phyloP scores from a whole-genome alignment of 495 filamentous ascomycete species.

The Neurospora sp. region DNA sequence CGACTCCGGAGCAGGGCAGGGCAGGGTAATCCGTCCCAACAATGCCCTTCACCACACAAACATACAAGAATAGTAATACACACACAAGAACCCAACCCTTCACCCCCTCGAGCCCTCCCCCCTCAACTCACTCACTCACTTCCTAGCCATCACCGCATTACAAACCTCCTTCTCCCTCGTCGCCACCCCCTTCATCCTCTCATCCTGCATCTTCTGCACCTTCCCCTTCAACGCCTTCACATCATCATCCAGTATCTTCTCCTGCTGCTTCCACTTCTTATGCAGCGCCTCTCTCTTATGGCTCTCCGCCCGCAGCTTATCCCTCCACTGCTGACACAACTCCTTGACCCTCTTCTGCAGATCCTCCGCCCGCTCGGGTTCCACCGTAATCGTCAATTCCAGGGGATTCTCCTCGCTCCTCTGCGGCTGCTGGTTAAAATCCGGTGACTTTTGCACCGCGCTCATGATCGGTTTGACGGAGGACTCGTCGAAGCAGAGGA shows the following conservation, averaged over 20 bases:
- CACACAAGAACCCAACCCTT: not conserved
- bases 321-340: constrained; percentile 49
- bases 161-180: constrained; percentile 55
- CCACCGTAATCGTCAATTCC: constrained; percentile 63
- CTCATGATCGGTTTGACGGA: constrained; percentile 63
- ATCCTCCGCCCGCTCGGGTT: constrained; percentile 50
- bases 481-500: constrained; percentile 46
- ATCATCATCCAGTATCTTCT: constrained; percentile 54
- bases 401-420: constrained; percentile 55
- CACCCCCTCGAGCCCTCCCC: not conserved
- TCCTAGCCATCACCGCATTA: constrained; percentile 28
- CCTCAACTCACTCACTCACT: not conserved
- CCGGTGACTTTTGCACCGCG: constrained; percentile 52
- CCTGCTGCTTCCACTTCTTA: constrained; percentile 50
- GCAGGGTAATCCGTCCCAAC: not conserved
- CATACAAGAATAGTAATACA: not conserved
- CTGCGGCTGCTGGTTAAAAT: constrained; percentile 66
- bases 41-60: not conserved
- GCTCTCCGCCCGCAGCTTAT: constrained; percentile 43
- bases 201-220: constrained; percentile 69
- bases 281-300: constrained; percentile 53
- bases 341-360: constrained; percentile 47
- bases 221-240: constrained; percentile 54
- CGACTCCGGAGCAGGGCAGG: not conserved
- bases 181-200: constrained; percentile 56